Evolutionary conservation across 371 early-diverging fungal genomes (phyloP), one percentile per base, ranked within the genome.

Genomic region (Mucor plumbeus): DNA sequence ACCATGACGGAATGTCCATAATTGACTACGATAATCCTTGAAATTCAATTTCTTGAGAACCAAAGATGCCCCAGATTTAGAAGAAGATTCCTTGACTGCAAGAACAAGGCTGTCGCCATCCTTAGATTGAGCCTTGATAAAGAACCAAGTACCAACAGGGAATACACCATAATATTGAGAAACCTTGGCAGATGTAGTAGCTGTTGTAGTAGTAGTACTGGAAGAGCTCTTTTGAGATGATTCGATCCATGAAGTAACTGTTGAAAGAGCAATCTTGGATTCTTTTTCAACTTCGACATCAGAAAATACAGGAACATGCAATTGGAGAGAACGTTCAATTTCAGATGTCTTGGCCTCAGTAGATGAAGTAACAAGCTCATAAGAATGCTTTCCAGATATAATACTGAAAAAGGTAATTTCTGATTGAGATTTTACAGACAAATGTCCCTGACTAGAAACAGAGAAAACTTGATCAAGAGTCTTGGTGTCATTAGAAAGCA

Each of bases 1-100:
- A 65, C 82, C 84, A 64, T 79, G 68, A 13, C 80, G 74, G 69
- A 76, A 83, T 36, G 80, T 79, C 87, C 87, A 87, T 9, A 87
- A 76, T 67, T 85, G 87, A 50, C 61, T 63, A 53, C 67, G 74
- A 64, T 65, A 79, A 13, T 78, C 76, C 47, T 76, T 65, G 40
- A 71, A 79, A 14, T 70, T 76, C 21, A 79, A 62, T 38, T 74
- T 77, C 43, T 70, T 61, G 6, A 76, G 43, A 1, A 70, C 63
- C n/a, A 82, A 48, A 8, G 33, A 35, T 3, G 67, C 48, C 19
- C 72, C 69, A 35, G 62, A 41, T 9, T 53, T 40, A 5, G 13
- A 47, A 33, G 75, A 65, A 17, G 63, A 61, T 13, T 67, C 63
- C 6, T 71, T 68, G 10, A 68, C 70, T 33, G 82, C 73, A 53